Percentiles rank a stretch among this genome's conserved stretches.
Evolutionary conservation across 139 green algal species (phyloP).

Genomic region (Choricystis sp.): DNA sequence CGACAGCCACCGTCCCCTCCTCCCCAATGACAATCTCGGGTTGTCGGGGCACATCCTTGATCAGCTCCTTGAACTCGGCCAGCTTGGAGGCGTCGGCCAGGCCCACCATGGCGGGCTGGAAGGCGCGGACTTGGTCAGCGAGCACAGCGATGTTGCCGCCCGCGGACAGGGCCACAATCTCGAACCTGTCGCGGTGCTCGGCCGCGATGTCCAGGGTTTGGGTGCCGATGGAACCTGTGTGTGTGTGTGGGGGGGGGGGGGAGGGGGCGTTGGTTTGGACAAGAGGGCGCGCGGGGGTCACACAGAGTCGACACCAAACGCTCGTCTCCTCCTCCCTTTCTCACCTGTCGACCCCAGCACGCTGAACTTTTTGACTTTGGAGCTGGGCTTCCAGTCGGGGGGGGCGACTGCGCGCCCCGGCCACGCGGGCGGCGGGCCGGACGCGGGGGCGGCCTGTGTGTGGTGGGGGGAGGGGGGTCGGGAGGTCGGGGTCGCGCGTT

Average conservation of each 20-base stretch:
- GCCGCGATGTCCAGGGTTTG: conserved; percentile 96
- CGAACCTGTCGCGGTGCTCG: conserved; percentile 85
- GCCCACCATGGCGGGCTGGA: conserved; percentile 74
- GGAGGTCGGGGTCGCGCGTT: background rate
- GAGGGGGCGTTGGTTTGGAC: too few relatives aligned
- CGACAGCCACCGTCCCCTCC: conserved; percentile 68
- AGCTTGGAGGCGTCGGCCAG: conserved; percentile 24
- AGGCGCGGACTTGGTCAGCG: conserved; percentile 67
- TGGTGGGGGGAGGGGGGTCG: background rate
- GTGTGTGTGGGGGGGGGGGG: too few relatives aligned
- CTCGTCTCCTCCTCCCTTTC: too few relatives aligned
- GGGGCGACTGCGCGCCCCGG: conserved; percentile 30
- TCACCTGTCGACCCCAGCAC: conserved; percentile 74
- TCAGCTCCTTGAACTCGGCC: conserved; percentile 28
- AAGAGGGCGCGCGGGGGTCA: too few relatives aligned
- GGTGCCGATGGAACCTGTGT: conserved; percentile 94
- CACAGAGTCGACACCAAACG: too few relatives aligned
- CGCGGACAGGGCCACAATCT: conserved; percentile 79
- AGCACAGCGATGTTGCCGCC: conserved; percentile 87
- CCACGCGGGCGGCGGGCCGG: conserved; percentile 30
- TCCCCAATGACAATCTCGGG: conserved; percentile 85
- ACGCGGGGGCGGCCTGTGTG: conserved; percentile 1
- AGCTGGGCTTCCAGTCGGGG: conserved; percentile 3
- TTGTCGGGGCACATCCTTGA: conserved; percentile 34
- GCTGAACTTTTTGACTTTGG: too few relatives aligned